These are phyloP conservation scores for Cotoneaster glaucophyllus DNA, from an alignment of 306 rosid genomes.

Conservation along the genomic window DNA sequence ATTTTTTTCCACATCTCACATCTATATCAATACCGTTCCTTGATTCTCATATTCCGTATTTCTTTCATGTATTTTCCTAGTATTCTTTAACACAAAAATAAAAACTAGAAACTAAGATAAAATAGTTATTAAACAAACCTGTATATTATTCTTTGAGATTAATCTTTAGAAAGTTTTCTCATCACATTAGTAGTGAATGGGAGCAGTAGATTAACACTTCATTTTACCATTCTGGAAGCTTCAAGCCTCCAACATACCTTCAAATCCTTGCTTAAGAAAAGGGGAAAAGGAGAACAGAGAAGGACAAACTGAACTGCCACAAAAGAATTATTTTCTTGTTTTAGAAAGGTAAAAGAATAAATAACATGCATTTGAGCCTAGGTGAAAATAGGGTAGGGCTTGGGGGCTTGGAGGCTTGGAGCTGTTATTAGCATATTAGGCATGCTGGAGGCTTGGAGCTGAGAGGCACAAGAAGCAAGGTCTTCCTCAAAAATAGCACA, in stretches of 20 bases:
- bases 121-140: background rate
- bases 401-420: no score
- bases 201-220: background rate
- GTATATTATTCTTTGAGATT: background rate
- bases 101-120: no score
- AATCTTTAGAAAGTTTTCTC: background rate
- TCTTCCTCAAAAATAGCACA: slow-evolving; percentile 69
- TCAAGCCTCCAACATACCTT: background rate
- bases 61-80: background rate
- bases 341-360: background rate
- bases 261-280: background rate
- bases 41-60: background rate
- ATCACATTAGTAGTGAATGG: background rate
- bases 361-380: background rate
- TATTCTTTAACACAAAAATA: no score
- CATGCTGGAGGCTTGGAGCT: slow-evolving; percentile 24
- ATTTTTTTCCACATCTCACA: background rate
- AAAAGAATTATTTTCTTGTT: background rate
- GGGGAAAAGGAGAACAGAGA: background rate
- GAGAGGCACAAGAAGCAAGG: slow-evolving; percentile 46
- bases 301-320: background rate
- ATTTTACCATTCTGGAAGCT: background rate
- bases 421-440: no score
- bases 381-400: background rate
- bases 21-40: background rate